Conservation (phyloP, 139 green algal genomes). For the Axilococcus clingmanii region DNA sequence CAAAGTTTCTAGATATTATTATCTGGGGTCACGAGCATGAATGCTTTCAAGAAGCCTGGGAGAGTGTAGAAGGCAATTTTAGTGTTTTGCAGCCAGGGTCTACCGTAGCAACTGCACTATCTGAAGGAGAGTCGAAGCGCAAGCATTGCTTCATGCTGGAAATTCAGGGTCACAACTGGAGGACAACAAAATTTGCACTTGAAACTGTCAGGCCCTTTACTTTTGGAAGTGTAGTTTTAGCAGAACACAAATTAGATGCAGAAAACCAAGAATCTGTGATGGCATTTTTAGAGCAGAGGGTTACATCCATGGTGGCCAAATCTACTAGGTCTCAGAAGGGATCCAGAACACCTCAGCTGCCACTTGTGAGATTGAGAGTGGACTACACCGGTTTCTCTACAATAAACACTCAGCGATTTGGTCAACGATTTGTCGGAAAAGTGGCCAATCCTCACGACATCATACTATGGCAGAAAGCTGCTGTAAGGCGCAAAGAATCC, state of each 20-base stretch:
- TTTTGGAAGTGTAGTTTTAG: conserved; percentile 56
- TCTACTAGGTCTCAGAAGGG: background rate
- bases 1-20: conserved; percentile 87
- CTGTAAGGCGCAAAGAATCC: conserved; percentile 9
- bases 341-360: conserved; percentile 31
- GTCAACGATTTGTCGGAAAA: conserved; percentile 87
- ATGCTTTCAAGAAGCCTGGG: conserved; percentile 66
- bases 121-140: conserved; percentile 64
- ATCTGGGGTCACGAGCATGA: conserved; percentile 99
- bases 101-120: conserved; percentile 58
- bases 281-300: conserved; percentile 56
- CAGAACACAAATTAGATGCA: conserved; percentile 35
- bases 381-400: conserved; percentile 95
- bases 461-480: conserved; percentile 77
- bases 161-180: conserved; percentile 43
- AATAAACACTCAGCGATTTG: conserved; percentile 91
- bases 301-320: conserved; percentile 48
- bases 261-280: conserved; percentile 42
- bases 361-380: conserved; percentile 69
- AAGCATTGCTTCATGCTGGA: conserved; percentile 93
- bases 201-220: conserved; percentile 69
- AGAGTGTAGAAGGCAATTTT: conserved; percentile 22
- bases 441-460: conserved; percentile 97
- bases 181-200: conserved; percentile 60
- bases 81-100: conserved; percentile 80